A percentile compares a stretch with the other conserved stretches of the same genome.
Evolutionary conservation across 2,329 filamentous ascomycete genomes (phyloP).

Genomic region (Aspergillus alliaceus): DNA sequence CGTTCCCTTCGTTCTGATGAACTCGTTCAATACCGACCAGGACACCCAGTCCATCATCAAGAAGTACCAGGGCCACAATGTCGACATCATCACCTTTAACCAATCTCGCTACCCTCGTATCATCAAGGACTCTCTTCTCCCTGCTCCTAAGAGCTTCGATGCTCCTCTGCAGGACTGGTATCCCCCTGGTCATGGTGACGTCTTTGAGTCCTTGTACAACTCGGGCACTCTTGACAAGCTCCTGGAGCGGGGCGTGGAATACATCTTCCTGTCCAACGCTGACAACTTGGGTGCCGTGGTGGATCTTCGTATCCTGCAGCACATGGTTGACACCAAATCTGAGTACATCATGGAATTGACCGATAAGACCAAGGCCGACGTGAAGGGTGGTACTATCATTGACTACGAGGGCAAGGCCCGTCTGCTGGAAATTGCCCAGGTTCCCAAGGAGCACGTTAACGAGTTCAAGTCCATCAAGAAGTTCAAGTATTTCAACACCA

Average conservation of each 20-base stretch:
- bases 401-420: slow-evolving; percentile 97
- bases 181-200: slow-evolving; percentile 97
- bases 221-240: slow-evolving; percentile 97
- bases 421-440: slow-evolving; percentile 97
- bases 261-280: slow-evolving; percentile 97
- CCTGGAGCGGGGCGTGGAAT: slow-evolving; percentile 90
- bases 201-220: slow-evolving; percentile 99
- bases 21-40: slow-evolving; percentile 99
- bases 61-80: slow-evolving; percentile 99
- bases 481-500: slow-evolving; percentile 99
- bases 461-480: slow-evolving; percentile 99
- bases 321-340: slow-evolving; percentile 96
- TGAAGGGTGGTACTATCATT: slow-evolving; percentile 99
- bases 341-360: slow-evolving; percentile 99
- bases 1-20: slow-evolving; percentile 98
- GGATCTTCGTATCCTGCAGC: slow-evolving; percentile 95
- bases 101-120: slow-evolving; percentile 98
- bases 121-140: slow-evolving; percentile 95
- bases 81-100: slow-evolving; percentile 99
- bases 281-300: slow-evolving; percentile 98
- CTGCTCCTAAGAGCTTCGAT: slow-evolving; percentile 84
- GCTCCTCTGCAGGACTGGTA: slow-evolving; percentile 97
- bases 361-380: slow-evolving; percentile 99
- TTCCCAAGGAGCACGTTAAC: slow-evolving; percentile 99
- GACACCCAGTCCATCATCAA: slow-evolving; percentile 99